These are phyloP conservation scores for Leccinum disarticulatum DNA, from an alignment of 768 basidiomycete genomes.

Conservation along the genomic window DNA sequence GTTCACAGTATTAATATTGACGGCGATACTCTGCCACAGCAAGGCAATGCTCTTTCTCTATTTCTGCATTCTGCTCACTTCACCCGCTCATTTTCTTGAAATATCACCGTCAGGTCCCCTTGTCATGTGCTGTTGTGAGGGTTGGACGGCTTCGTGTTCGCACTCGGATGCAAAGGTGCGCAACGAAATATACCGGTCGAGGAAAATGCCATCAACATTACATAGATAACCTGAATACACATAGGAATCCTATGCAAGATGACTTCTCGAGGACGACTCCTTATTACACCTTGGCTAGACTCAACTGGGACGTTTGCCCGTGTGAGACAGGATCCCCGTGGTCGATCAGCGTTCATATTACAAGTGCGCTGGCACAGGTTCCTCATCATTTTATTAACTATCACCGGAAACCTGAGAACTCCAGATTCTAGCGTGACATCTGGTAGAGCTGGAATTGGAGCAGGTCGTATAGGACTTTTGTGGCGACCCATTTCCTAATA, in stretches of 20 bases:
- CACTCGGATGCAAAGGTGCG: background rate
- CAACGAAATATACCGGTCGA: background rate
- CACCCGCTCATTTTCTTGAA: background rate
- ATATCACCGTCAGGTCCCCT: background rate
- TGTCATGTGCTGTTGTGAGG: background rate
- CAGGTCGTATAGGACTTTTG: background rate
- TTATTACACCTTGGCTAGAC: background rate
- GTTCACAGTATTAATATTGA: background rate
- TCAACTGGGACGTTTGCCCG: background rate
- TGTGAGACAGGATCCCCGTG: background rate
- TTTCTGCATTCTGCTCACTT: background rate
- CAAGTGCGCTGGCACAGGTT: background rate
- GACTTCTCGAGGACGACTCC: background rate
- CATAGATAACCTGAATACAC: background rate
- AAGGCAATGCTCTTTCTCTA: background rate
- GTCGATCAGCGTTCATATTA: background rate
- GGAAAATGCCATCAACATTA: background rate
- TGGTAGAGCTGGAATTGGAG: background rate
- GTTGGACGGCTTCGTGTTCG: background rate
- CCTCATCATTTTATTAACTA: background rate
- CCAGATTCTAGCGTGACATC: background rate
- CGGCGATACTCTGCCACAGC: background rate
- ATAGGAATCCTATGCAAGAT: background rate
- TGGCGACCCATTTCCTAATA: background rate
- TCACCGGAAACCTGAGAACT: background rate